Percentiles rank a stretch among this genome's conserved stretches.
Conservation (phyloP, 139 green algal species). For the Micractinium conductrix region DNA sequence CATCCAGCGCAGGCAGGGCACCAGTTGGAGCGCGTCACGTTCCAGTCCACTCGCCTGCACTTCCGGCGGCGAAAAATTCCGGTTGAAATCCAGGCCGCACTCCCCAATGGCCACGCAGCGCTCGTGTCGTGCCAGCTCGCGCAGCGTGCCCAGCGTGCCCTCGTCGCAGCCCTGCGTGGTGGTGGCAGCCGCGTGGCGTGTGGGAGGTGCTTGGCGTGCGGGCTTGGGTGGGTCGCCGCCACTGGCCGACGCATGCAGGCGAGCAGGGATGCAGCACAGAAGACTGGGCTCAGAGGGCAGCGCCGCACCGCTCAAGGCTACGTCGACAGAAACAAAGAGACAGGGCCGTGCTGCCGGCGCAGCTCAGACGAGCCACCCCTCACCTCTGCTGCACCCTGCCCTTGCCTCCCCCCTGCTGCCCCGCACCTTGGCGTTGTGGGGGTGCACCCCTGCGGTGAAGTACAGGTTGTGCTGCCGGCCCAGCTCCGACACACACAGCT, state of each 20-base stretch:
- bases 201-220: too few species aligned
- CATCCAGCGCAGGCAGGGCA: too few species aligned
- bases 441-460: conserved; percentile 82
- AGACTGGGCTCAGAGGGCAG: too few species aligned
- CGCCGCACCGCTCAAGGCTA: too few species aligned
- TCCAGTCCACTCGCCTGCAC: too few species aligned
- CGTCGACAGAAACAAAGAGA: too few species aligned
- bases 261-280: not conserved
- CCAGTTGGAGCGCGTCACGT: too few species aligned
- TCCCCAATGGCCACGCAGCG: conserved; percentile 73
- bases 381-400: too few species aligned
- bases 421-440: conserved; percentile 74
- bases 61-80: conserved; percentile 79
- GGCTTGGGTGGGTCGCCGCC: too few species aligned
- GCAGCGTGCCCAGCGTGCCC: conserved; percentile 54
- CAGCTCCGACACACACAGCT: not conserved
- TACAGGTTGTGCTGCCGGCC: conserved; percentile 44
- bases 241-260: not conserved
- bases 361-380: too few species aligned
- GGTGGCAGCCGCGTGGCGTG: not conserved
- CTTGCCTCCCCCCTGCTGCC: too few species aligned
- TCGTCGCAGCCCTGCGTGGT: conserved; percentile 47
- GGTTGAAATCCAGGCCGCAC: conserved; percentile 84
- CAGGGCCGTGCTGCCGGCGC: too few species aligned
- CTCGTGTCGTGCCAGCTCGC: conserved; percentile 49